These are phyloP conservation scores for Saccharomycopsis schoenii DNA, from an alignment of 805 yeast species.

Conservation along the genomic window DNA sequence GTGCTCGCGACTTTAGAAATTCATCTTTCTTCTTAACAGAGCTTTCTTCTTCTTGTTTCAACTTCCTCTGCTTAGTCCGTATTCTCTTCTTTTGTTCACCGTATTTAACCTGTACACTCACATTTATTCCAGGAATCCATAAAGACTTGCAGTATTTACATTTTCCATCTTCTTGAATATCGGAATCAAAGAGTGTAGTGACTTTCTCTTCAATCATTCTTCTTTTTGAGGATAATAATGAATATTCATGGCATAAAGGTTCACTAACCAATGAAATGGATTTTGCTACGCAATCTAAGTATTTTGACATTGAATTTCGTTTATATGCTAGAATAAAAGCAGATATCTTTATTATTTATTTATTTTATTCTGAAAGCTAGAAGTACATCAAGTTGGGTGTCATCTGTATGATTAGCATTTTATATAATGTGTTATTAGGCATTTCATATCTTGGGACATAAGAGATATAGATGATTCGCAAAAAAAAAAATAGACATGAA, in stretches of 20 bases:
- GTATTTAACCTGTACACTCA: conserved; percentile 6
- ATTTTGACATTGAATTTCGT: neutral
- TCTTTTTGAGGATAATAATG: neutral
- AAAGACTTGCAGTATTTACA: conserved; percentile 3
- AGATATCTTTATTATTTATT: too few species aligned
- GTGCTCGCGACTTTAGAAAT: neutral
- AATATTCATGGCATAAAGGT: neutral
- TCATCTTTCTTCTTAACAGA: neutral
- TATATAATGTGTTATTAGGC: too few species aligned
- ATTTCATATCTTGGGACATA: too few species aligned
- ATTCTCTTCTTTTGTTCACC: neutral
- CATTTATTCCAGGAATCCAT: conserved; percentile 14
- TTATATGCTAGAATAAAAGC: too few species aligned
- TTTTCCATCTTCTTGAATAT: neutral
- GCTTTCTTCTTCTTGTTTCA: neutral
- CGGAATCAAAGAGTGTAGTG: neutral
- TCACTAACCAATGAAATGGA: neutral
- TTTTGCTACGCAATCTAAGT: neutral
- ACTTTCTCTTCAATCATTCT: neutral
- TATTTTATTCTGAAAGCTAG: too few species aligned
- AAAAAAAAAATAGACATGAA: too few species aligned
- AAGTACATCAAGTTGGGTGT: too few species aligned
- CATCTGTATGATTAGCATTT: too few species aligned
- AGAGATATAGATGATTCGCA: too few species aligned
- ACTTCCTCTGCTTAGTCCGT: neutral